These are phyloP conservation scores for Penicillium parvum DNA, from an alignment of 495 filamentous ascomycete species.

Conservation along the genomic window DNA sequence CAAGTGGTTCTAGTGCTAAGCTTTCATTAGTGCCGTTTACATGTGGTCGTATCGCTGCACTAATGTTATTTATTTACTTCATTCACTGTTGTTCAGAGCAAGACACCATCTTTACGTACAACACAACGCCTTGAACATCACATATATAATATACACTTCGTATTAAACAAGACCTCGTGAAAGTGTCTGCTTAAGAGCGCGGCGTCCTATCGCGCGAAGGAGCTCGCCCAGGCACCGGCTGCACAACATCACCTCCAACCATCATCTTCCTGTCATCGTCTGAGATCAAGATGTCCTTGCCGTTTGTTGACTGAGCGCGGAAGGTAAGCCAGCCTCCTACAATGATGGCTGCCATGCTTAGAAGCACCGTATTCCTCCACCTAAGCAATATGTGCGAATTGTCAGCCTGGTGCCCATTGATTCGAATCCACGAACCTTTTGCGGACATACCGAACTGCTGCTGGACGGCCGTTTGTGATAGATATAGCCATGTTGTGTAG, in stretches of 20 bases:
- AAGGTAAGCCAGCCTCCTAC: not conserved
- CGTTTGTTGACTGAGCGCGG: conserved; percentile 1
- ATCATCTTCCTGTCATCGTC: not conserved
- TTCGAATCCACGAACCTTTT: not conserved
- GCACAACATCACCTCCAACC: not conserved
- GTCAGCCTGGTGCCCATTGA: not conserved
- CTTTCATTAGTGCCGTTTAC: no score
- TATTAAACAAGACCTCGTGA: no score
- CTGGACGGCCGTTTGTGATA: not conserved
- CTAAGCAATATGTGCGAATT: not conserved
- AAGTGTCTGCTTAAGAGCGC: no score
- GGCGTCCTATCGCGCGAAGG: not conserved
- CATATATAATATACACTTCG: no score
- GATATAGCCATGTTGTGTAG: not conserved
- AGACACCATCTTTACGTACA: no score
- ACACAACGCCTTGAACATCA: no score
- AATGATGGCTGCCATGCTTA: not conserved
- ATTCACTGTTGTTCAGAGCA: no score
- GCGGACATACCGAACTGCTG: not conserved
- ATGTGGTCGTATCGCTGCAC: no score
- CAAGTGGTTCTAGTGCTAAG: no score
- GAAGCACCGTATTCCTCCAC: not conserved
- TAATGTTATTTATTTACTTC: no score
- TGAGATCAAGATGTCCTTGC: not conserved
- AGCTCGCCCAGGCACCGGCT: not conserved